Evolutionary conservation across 371 early-diverging fungal species (phyloP).

Genomic region (Mortierella polycephala): DNA sequence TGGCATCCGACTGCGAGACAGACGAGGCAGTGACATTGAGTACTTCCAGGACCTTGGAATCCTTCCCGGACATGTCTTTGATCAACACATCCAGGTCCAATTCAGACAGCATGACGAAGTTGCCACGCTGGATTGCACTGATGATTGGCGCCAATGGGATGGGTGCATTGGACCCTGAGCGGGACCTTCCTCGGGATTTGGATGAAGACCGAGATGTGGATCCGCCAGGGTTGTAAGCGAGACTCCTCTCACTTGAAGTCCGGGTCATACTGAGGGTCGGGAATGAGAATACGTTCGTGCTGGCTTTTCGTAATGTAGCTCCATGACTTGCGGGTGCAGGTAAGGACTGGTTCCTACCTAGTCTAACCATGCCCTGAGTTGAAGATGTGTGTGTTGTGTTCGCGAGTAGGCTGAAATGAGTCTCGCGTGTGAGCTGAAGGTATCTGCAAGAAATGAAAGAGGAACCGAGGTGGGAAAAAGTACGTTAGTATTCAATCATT

Average conservation of each 20-base stretch:
- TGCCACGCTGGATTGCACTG: slow-evolving; percentile 40
- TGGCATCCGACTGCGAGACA: slow-evolving; percentile 44
- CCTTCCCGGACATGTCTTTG: slow-evolving; percentile 38
- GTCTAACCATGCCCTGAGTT: slow-evolving; percentile 34
- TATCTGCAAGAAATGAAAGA: too few relatives aligned
- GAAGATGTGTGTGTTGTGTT: not conserved
- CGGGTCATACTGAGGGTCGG: slow-evolving; percentile 49
- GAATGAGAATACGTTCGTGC: slow-evolving; percentile 50
- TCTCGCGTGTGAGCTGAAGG: too few relatives aligned
- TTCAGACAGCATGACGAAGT: slow-evolving; percentile 46
- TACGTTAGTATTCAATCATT: too few relatives aligned
- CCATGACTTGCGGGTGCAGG: slow-evolving; percentile 48
- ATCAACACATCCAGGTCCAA: slow-evolving; percentile 48
- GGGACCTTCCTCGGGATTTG: slow-evolving; percentile 23
- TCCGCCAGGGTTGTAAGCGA: slow-evolving; percentile 5
- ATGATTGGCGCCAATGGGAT: slow-evolving; percentile 44
- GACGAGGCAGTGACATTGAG: slow-evolving; percentile 42
- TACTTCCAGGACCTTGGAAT: slow-evolving; percentile 43
- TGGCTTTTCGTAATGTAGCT: slow-evolving; percentile 38
- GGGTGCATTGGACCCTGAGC: slow-evolving; percentile 15
- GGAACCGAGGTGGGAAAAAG: too few relatives aligned
- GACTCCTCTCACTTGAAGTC: slow-evolving; percentile 36
- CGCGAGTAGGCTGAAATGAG: too few relatives aligned
- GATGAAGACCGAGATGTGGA: slow-evolving; percentile 36
- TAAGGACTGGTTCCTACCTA: slow-evolving; percentile 45